These are phyloP conservation scores for Populus euphratica DNA, from an alignment of 345 rosid genomes.

Conservation along the genomic window DNA sequence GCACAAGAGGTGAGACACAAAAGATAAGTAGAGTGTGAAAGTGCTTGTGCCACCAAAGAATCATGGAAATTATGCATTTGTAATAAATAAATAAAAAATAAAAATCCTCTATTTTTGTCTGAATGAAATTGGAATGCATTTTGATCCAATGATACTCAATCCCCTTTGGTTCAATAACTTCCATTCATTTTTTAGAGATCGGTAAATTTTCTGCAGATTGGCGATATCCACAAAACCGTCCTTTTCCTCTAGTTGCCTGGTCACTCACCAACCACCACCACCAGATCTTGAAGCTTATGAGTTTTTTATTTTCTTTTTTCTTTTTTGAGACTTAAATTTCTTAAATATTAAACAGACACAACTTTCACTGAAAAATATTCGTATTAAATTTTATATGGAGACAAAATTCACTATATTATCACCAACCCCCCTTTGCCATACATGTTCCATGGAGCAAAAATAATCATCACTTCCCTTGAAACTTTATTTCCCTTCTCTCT, in stretches of 20 bases:
- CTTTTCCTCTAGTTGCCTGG: slow-evolving; percentile 37
- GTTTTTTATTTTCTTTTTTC: background rate
- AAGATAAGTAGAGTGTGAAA: slow-evolving; percentile 55
- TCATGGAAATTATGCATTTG: background rate
- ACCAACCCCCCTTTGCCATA: slow-evolving; percentile 30
- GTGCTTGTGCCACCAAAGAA: slow-evolving; percentile 50
- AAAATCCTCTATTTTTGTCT: slow-evolving; percentile 4
- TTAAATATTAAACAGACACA: background rate
- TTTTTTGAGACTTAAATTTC: background rate
- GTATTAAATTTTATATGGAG: background rate
- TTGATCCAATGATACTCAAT: slow-evolving; percentile 71
- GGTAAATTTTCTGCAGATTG: slow-evolving; percentile 7
- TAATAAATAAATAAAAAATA: background rate
- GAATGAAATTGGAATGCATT: slow-evolving; percentile 22
- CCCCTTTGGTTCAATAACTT: slow-evolving; percentile 45
- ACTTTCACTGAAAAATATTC: background rate
- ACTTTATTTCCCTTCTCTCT: slow-evolving; percentile 1
- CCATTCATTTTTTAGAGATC: slow-evolving; percentile 44
- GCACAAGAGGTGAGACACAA: slow-evolving; percentile 4
- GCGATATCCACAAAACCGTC: slow-evolving; percentile 25
- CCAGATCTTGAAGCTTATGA: slow-evolving; percentile 23
- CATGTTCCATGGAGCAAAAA: slow-evolving; percentile 26
- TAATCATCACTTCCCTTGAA: slow-evolving; percentile 1
- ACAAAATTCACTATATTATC: slow-evolving; percentile 28
- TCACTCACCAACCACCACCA: slow-evolving; percentile 39